Base-by-base conservation (phyloP, 495 filamentous ascomycete species). In the Neurospora terricola region DNA sequence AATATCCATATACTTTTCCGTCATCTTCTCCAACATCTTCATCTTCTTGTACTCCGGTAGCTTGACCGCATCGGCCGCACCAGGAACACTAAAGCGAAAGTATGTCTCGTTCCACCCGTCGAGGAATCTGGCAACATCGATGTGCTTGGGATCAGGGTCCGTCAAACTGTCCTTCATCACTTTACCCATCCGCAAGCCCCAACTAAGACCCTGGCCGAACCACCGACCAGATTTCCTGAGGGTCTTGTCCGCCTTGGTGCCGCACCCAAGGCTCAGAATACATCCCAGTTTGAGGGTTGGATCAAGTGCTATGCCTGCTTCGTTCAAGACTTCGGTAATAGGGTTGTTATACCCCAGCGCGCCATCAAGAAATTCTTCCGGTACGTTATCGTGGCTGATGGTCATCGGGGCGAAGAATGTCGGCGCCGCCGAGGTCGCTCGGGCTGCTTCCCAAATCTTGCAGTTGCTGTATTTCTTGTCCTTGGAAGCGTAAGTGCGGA, bases 51-150 rank as follows among this genome's bases (percentile, higher is more conserved):
- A 79, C 6, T 75, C 38, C 14, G 30, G 27, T 16, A 79, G 71
- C 0, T 37, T 23, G 37, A 97, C 92, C 10, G 94, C 85, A 82
- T 94, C 94, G 27, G 93, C 93, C 69, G 92, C 94, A 76, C 94
- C 91, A 2, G 74, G 71, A 6, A 77, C 76, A 27, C 69, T 77
- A 72, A 79, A 77, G 11, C 77, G 77, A 34, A 73, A 77, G 34
- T 76, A 77, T 12, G 76, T 42, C 14, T 42, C 27, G 11, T 70
- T 62, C 0, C 69, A 30, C 37, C 36, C 70, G 5, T 18, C 10
- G 8, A 5, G 5, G 21, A 79, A 27, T 14, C 42, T 30, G 2
- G 21, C 12, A 0, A 76, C 42, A 8, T 45, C 14, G 27, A 38
- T 21, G 34, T 76, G 72, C 11, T 36, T 4, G 8, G 40, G 11